phyloP scores from a whole-genome alignment of 345 rosid genomes.

The Ailanthus altissimus region DNA sequence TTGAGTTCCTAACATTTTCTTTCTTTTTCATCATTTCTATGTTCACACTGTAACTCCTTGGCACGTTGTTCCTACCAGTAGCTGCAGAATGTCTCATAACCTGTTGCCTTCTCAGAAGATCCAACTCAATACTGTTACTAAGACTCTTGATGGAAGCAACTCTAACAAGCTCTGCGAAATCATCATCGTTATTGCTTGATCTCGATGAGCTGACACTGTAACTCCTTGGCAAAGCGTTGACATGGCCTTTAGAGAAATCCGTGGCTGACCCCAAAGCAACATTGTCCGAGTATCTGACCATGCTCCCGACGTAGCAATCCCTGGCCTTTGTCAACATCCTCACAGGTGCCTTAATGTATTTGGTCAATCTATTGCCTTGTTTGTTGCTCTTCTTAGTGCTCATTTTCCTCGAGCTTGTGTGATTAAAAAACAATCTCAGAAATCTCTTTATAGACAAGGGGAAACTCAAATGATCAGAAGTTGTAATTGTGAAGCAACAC shows the following conservation, averaged over 20 bases:
- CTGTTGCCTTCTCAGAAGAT: neutral
- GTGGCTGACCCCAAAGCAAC: slow-evolving; percentile 29
- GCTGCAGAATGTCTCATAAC: neutral
- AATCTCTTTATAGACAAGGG: too few species aligned
- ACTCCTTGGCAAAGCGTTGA: slow-evolving; percentile 47
- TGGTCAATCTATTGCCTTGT: slow-evolving; percentile 39
- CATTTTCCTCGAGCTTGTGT: neutral
- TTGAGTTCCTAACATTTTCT: too few species aligned
- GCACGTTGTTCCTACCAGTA: slow-evolving; percentile 19
- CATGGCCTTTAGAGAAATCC: slow-evolving; percentile 48
- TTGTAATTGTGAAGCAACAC: neutral
- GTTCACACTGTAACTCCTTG: slow-evolving; percentile 39
- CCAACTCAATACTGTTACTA: slow-evolving; percentile 8
- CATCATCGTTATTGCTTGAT: slow-evolving; percentile 32
- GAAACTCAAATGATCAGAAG: neutral
- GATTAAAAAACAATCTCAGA: too few species aligned
- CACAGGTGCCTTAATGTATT: slow-evolving; percentile 44
- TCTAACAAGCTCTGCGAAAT: slow-evolving; percentile 49
- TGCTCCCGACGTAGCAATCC: slow-evolving; percentile 59
- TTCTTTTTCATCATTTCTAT: too few species aligned
- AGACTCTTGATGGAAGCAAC: slow-evolving; percentile 49
- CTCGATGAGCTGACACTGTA: slow-evolving; percentile 43
- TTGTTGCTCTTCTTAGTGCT: slow-evolving; percentile 18
- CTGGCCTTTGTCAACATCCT: slow-evolving; percentile 50
- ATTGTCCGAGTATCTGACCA: slow-evolving; percentile 58